Evolutionary conservation across 371 early-diverging fungal genomes (phyloP).

Genomic region (Mortierella sp.): DNA sequence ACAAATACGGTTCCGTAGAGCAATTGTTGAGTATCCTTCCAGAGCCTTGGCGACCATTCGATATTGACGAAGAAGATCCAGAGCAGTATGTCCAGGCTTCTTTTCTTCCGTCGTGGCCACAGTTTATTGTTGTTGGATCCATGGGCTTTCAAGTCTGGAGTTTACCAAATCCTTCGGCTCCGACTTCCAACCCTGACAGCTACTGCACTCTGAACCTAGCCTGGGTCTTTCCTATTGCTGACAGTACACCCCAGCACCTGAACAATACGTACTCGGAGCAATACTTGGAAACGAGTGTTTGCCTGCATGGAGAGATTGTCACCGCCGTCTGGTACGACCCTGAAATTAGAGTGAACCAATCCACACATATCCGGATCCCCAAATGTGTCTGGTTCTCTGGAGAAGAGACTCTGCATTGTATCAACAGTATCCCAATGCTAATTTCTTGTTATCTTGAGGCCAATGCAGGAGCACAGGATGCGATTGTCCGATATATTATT

Average conservation of each 20-base stretch:
- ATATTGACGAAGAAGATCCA: conserved; percentile 13
- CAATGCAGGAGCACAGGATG: conserved; percentile 15
- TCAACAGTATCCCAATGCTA: conserved; percentile 19
- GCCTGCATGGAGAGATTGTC: conserved; percentile 15
- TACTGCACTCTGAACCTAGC: conserved; percentile 8
- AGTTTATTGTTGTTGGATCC: conserved; percentile 16
- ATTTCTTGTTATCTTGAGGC: conserved; percentile 13
- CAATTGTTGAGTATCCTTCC: conserved; percentile 13
- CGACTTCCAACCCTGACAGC: background rate
- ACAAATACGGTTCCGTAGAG: conserved; percentile 8
- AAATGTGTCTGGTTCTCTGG: conserved; percentile 14
- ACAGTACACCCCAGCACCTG: background rate
- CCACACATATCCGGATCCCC: conserved; percentile 12
- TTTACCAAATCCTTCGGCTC: conserved; percentile 3
- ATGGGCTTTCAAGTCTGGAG: conserved; percentile 25
- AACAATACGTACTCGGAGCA: background rate
- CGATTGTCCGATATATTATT: conserved; percentile 15
- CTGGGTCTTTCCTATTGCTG: conserved; percentile 11
- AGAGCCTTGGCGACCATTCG: conserved; percentile 15
- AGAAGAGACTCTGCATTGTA: conserved; percentile 16
- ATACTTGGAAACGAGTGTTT: background rate
- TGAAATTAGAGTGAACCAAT: background rate
- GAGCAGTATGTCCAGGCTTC: conserved; percentile 14
- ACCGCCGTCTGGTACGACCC: conserved; percentile 6
- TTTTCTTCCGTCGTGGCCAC: conserved; percentile 13